Conservation (phyloP, 1,139 yeast genomes). For the Yamadazyma oceani region DNA sequence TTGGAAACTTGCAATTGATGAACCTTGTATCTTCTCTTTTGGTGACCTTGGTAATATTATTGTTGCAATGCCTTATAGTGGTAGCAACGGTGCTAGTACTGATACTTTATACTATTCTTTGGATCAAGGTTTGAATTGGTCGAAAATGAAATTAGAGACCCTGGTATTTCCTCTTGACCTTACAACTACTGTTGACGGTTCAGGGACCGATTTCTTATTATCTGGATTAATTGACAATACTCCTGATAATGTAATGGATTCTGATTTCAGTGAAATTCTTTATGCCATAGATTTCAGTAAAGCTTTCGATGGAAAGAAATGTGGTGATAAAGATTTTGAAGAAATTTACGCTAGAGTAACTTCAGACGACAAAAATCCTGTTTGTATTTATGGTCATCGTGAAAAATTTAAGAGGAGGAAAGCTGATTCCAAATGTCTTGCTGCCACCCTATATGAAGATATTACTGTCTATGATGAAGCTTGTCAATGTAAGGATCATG, state of each 20-base stretch:
- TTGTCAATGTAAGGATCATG: constrained; percentile 65
- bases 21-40: constrained; percentile 58
- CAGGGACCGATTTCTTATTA: constrained; percentile 61
- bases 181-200: constrained; percentile 71
- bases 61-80: constrained; percentile 54
- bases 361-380: constrained; percentile 44
- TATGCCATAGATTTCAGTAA: constrained; percentile 62
- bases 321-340: constrained; percentile 62
- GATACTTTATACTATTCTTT: constrained; percentile 55
- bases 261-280: constrained; percentile 21
- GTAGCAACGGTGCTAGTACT: constrained; percentile 19
- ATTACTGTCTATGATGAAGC: constrained; percentile 53
- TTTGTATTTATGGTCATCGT: constrained; percentile 73
- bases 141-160: constrained; percentile 46
- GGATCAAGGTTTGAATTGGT: constrained; percentile 77
- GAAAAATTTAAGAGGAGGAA: constrained; percentile 72
- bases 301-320: constrained; percentile 54
- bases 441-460: constrained; percentile 60
- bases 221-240: constrained; percentile 42
- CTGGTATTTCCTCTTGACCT: constrained; percentile 46
- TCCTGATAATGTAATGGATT: constrained; percentile 14
- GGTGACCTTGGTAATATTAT: constrained; percentile 84
- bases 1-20: constrained; percentile 61
- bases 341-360: constrained; percentile 61
- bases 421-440: constrained; percentile 65